A percentile compares a stretch with the other conserved stretches of the same genome.
Evolutionary conservation across 805 yeast genomes (phyloP).

Genomic region (Candida nitratophila): DNA sequence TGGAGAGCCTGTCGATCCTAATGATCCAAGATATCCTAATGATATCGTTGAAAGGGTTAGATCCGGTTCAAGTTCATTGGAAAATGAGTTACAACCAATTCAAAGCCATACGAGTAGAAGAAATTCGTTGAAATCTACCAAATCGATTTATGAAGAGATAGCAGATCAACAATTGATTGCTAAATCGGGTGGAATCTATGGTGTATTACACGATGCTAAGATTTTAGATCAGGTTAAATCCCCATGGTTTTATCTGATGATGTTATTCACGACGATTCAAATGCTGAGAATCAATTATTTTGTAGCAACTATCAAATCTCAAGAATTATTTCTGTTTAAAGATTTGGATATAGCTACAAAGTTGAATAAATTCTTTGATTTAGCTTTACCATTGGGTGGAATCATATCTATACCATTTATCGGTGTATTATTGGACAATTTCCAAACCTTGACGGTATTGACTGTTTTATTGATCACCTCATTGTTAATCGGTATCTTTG

Average conservation of each 20-base stretch:
- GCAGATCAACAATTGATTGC: constrained; percentile 49
- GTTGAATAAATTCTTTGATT: constrained; percentile 72
- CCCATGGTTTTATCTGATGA: constrained; percentile 76
- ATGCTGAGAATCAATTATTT: constrained; percentile 91
- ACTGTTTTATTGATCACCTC: constrained; percentile 48
- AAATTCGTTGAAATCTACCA: constrained; percentile 29
- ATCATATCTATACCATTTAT: constrained; percentile 79
- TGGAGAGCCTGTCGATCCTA: constrained; percentile 49
- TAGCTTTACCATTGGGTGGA: constrained; percentile 87
- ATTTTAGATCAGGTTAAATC: constrained; percentile 35
- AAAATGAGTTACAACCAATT: constrained; percentile 1
- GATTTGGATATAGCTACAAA: constrained; percentile 40
- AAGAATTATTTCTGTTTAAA: constrained; percentile 66
- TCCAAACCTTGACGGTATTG: constrained; percentile 54
- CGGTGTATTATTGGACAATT: constrained; percentile 71
- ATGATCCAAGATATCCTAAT: constrained; percentile 23
- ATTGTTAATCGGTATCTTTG: constrained; percentile 60
- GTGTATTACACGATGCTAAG: constrained; percentile 61
- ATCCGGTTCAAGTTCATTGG: constrained; percentile 11
- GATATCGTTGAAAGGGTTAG: constrained; percentile 11
- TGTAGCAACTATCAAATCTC: constrained; percentile 82
- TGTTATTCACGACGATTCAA: constrained; percentile 73
- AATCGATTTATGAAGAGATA: constrained; percentile 59
- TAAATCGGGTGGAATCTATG: constrained; percentile 65
- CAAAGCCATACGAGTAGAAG: constrained; percentile 29